Conservation (phyloP, 208 protist genomes). For the Tritrichomonas foetus region DNA sequence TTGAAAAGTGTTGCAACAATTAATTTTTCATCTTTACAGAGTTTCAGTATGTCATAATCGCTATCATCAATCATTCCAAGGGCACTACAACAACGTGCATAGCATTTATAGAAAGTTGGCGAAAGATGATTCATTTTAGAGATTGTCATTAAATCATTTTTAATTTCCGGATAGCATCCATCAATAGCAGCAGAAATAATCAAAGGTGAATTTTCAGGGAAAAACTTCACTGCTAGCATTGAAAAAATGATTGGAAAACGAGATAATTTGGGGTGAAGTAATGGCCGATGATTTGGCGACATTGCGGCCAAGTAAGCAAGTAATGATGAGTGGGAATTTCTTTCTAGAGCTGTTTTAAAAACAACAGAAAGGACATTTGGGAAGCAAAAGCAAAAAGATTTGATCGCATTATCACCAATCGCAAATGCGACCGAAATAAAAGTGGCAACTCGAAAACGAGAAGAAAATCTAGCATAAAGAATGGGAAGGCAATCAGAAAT, state of each 20-base stretch:
- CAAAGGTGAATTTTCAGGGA: neutral
- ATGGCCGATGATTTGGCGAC: neutral
- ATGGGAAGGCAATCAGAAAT: neutral
- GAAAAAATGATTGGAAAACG: neutral
- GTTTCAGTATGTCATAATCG: neutral
- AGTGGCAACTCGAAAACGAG: neutral
- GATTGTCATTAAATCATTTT: neutral
- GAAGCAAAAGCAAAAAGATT: neutral
- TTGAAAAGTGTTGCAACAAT: neutral
- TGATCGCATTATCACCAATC: neutral
- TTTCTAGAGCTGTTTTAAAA: neutral
- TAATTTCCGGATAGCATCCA: neutral
- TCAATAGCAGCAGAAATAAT: neutral
- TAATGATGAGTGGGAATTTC: neutral
- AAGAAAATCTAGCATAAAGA: neutral
- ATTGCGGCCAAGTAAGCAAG: neutral
- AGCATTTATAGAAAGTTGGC: neutral
- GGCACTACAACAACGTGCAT: neutral
- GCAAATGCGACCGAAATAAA: neutral
- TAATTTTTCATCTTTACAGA: neutral
- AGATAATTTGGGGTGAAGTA: neutral
- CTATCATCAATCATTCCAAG: neutral
- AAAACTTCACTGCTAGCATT: neutral
- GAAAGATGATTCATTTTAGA: neutral
- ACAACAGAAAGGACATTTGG: neutral